phyloP scores from a whole-genome alignment of 257 asterid species.

The Craterostigma plantagineum region DNA sequence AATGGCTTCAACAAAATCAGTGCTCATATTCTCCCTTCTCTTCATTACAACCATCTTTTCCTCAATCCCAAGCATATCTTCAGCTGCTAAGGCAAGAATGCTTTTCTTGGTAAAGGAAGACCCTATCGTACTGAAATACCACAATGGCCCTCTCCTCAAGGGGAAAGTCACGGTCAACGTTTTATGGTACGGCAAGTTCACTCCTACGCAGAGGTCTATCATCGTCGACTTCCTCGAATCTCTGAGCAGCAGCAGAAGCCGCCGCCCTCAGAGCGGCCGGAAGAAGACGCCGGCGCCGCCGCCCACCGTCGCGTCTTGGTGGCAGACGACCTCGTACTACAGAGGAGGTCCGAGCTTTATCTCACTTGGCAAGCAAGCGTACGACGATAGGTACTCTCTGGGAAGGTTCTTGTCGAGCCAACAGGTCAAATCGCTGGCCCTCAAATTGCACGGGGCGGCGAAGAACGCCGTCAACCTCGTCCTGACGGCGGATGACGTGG shows the following conservation, averaged over 20 bases:
- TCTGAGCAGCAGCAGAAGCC: not conserved
- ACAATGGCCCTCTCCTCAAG: not conserved
- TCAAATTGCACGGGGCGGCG: not conserved
- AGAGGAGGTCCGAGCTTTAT: not conserved
- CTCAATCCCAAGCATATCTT: too few relatives aligned
- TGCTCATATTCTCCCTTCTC: too few relatives aligned
- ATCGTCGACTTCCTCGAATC: not conserved
- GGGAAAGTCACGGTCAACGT: not conserved
- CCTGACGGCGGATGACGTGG: not conserved
- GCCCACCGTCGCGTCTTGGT: not conserved
- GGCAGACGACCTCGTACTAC: not conserved
- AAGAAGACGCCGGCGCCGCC: too few relatives aligned
- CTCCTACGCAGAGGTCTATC: not conserved
- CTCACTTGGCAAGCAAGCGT: not conserved
- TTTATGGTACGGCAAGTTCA: not conserved
- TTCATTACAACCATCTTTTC: too few relatives aligned
- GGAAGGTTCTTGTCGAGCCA: not conserved
- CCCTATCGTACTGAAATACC: not conserved
- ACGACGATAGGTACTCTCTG: not conserved
- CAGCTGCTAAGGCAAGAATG: too few relatives aligned
- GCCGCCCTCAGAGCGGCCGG: too few relatives aligned
- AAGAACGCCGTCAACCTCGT: slow-evolving; percentile 1
- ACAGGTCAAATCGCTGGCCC: not conserved
- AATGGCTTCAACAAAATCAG: too few relatives aligned
- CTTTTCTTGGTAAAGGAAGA: too few relatives aligned